phyloP scores from a whole-genome alignment of 441 rosid species.

The Raphanus hybrid region DNA sequence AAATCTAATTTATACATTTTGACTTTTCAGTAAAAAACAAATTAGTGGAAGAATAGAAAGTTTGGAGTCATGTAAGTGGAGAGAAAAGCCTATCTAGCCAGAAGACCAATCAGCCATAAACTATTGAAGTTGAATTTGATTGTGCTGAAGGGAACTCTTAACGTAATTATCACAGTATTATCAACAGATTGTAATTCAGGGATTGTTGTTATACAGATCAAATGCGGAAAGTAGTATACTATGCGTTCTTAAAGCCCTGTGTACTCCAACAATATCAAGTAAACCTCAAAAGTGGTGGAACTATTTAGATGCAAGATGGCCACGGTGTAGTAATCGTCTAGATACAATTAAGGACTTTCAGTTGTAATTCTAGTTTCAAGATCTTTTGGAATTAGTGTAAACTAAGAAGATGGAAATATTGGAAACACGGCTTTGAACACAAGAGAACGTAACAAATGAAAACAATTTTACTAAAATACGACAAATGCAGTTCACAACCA shows the following conservation, averaged over 20 bases:
- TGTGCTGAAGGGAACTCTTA: background rate
- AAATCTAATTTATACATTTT: constrained; percentile 1
- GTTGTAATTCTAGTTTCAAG: background rate
- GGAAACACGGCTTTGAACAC: background rate
- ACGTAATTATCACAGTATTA: background rate
- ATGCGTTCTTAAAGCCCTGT: background rate
- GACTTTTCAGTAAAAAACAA: background rate
- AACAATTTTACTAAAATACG: constrained; percentile 22
- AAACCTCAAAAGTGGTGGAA: background rate
- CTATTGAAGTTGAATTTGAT: background rate
- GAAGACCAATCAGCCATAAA: background rate
- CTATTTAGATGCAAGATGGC: background rate
- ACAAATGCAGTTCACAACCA: constrained; percentile 27
- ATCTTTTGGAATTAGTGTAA: background rate
- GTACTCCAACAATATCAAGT: too few species aligned
- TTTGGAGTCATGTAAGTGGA: background rate
- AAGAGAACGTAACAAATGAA: constrained; percentile 3
- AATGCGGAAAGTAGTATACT: background rate
- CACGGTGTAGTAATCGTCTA: background rate
- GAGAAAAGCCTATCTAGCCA: background rate
- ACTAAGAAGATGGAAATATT: background rate
- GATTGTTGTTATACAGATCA: background rate
- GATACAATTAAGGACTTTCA: background rate
- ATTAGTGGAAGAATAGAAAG: background rate
- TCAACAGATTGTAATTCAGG: background rate